Conservation (phyloP, 2,329 filamentous ascomycete genomes). For the Paraconiothyrium sp. region DNA sequence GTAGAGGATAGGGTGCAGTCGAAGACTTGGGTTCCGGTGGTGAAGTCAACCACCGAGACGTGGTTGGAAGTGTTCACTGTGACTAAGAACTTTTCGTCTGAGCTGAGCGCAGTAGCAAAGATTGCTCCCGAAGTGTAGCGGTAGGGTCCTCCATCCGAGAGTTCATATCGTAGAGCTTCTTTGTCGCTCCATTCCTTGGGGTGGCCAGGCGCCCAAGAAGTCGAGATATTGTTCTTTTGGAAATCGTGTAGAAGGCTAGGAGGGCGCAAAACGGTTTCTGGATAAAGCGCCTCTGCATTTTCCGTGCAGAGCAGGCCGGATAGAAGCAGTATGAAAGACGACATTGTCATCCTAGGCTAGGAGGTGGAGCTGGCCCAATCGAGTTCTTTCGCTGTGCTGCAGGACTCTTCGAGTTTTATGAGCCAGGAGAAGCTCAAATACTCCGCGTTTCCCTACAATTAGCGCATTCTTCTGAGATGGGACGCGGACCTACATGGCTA, state of each 20-base stretch:
- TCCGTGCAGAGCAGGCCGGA: neutral
- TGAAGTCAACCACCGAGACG: neutral
- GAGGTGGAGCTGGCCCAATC: neutral
- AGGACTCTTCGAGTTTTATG: neutral
- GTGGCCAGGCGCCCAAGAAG: constrained; percentile 3
- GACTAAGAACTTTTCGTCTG: constrained; percentile 6
- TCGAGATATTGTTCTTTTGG: constrained; percentile 9
- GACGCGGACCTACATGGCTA: constrained; percentile 7
- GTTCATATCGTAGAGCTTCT: constrained; percentile 1
- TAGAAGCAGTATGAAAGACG: neutral
- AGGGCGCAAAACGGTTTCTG: neutral
- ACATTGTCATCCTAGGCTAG: neutral
- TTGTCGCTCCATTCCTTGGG: constrained; percentile 11
- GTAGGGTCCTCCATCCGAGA: constrained; percentile 4
- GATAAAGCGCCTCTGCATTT: constrained; percentile 3
- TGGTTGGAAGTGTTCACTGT: neutral
- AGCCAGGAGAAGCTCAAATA: neutral
- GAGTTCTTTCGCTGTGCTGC: neutral
- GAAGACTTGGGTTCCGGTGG: neutral
- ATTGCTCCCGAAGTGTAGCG: neutral
- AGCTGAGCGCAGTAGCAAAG: constrained; percentile 4
- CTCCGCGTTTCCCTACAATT: neutral
- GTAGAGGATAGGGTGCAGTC: neutral
- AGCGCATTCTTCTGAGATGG: neutral
- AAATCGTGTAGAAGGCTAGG: constrained; percentile 3